Conservation (phyloP, 2,329 filamentous ascomycete genomes). For the Bipolaris zeicola region DNA sequence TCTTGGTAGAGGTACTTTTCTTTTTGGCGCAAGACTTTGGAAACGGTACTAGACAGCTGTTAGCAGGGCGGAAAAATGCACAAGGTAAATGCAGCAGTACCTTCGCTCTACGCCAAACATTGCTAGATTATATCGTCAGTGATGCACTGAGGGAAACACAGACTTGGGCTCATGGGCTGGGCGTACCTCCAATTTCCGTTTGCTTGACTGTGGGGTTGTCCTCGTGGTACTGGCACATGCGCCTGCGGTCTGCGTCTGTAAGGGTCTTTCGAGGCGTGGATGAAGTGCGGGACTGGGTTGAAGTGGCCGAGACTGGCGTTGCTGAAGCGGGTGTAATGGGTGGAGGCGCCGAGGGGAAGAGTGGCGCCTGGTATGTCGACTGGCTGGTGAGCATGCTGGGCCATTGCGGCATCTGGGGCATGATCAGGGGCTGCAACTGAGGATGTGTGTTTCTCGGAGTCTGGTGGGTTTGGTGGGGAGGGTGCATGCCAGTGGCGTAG, state of each 20-base stretch:
- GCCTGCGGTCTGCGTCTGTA: conserved; percentile 85
- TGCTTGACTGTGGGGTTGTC: conserved; percentile 91
- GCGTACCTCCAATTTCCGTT: conserved; percentile 87
- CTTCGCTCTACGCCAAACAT: conserved; percentile 97
- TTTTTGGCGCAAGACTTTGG: conserved; percentile 91
- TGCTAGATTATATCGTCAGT: conserved; percentile 57
- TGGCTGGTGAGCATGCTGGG: conserved; percentile 52
- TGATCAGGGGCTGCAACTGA: conserved; percentile 50
- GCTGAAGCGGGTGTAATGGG: conserved; percentile 47
- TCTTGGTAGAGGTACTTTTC: conserved; percentile 89
- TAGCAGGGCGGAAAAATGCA: conserved; percentile 18
- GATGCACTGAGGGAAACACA: neutral
- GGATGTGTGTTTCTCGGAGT: conserved; percentile 45
- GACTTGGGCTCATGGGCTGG: conserved; percentile 22
- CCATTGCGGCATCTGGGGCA: conserved; percentile 47
- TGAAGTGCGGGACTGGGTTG: conserved; percentile 49
- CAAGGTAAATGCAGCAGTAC: conserved; percentile 57
- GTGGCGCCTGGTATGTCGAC: conserved; percentile 48
- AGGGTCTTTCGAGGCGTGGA: conserved; percentile 82
- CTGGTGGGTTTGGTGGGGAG: conserved; percentile 39
- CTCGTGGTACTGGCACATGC: conserved; percentile 93
- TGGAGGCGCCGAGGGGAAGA: conserved; percentile 46
- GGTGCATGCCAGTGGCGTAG: conserved; percentile 47
- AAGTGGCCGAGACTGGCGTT: conserved; percentile 49
- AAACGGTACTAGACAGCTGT: conserved; percentile 77